Evolutionary conservation across 306 rosid genomes (phyloP).

Genomic region (Pyrus bretschneideri): DNA sequence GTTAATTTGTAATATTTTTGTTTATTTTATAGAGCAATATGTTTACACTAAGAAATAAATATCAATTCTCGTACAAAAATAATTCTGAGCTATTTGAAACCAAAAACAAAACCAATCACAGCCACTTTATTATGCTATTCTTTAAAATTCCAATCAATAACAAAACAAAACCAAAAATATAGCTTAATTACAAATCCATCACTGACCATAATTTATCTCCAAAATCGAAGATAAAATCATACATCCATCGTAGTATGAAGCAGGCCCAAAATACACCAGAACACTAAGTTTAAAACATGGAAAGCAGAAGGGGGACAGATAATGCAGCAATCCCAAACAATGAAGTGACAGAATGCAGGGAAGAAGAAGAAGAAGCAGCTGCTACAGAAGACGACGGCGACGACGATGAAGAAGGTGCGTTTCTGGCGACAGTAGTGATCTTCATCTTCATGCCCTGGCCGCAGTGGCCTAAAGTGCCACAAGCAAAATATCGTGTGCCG

Average conservation of each 20-base stretch:
- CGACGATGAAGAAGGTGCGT: conserved; percentile 39
- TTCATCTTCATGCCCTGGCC: conserved; percentile 80
- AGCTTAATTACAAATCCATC: not conserved
- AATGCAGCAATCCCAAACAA: conserved; percentile 15
- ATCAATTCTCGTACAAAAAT: not conserved
- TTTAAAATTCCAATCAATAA: not conserved
- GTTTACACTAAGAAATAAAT: too few species aligned
- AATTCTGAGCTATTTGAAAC: not conserved
- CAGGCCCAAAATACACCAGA: not conserved
- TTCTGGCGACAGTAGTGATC: conserved; percentile 37
- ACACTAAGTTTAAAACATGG: conserved; percentile 9
- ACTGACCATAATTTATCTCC: not conserved
- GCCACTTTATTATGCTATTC: not conserved
- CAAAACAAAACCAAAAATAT: not conserved
- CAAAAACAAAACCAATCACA: not conserved
- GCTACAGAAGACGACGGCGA: conserved; percentile 32
- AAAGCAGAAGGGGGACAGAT: conserved; percentile 10
- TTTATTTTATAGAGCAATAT: too few species aligned
- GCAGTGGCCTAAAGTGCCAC: conserved; percentile 82
- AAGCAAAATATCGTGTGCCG: conserved; percentile 58
- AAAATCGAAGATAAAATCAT: not conserved
- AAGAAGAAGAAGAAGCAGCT: conserved; percentile 1
- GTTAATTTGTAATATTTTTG: too few species aligned
- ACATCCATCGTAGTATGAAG: not conserved
- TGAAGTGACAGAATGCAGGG: conserved; percentile 14